A percentile compares a stretch with the other conserved stretches of the same genome.
Conservation (phyloP, 495 filamentous ascomycete species). For the Neurospora pannonica region DNA sequence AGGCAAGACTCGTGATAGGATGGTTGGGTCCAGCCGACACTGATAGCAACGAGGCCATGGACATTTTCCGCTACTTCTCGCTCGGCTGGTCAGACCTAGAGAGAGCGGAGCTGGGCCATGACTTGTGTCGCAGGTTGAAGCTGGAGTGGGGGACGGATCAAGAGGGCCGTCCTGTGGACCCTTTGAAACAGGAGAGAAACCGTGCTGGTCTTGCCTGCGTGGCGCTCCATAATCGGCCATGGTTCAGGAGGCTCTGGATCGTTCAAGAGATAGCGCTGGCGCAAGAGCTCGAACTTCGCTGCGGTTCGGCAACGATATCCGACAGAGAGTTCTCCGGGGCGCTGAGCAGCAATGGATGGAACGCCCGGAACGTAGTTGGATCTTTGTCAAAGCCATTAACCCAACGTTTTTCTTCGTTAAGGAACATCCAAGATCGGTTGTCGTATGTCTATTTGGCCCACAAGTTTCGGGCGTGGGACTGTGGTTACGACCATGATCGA, state of each 20-base stretch:
- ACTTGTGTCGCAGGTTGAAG: not conserved
- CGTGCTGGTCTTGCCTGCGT: conserved; percentile 5
- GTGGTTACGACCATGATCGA: not conserved
- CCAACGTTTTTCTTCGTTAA: no score
- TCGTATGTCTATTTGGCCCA: not conserved
- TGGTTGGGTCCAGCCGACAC: conserved; percentile 10
- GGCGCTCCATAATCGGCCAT: conserved; percentile 5
- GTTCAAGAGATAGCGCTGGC: conserved; percentile 17
- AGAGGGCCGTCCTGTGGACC: conserved; percentile 5
- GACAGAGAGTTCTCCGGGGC: no score
- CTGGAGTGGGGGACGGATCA: not conserved
- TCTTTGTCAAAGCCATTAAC: no score
- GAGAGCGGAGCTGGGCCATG: no score
- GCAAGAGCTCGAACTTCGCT: conserved; percentile 4
- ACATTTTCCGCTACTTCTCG: not conserved
- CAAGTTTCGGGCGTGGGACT: not conserved
- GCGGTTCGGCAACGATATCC: not conserved
- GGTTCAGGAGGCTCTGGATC: conserved; percentile 16
- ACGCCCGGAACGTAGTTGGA: no score
- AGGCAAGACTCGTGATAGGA: conserved; percentile 6
- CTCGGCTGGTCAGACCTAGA: no score
- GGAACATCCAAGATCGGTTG: no score
- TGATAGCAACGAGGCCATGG: conserved; percentile 1
- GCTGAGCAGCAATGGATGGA: no score
- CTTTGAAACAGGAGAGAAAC: not conserved